Base-by-base conservation (phyloP, 106 monocot species). In the Acorus calamus region DNA sequence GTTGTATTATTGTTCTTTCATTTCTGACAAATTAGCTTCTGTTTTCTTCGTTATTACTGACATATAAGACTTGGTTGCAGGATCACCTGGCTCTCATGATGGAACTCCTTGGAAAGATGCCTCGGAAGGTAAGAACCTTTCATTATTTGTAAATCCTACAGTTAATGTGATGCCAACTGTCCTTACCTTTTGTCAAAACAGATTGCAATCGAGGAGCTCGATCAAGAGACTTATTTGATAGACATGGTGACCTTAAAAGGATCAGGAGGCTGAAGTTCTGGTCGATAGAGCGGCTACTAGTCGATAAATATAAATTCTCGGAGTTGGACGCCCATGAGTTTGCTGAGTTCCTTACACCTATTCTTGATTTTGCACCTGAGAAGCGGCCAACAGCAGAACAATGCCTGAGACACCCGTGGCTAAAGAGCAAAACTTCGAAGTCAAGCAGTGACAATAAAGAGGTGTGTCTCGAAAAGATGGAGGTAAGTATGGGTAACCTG, bases 61-160 rank as follows among this genome's bases (percentile, higher is more conserved):
- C 52, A 59, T 53, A 8, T 14, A 14, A 14, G 14, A 41, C 42
- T 55, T 14, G 44, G 10, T 83, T 79, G 62, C 81, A 94, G 94
- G 89, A 94, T 82, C 89, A 94, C 64, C 74, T 94, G 78, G 94
- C 89, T 75, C 57, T 80, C 59, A 94, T 89, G 86, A 94, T 89
- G 94, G 94, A 94, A 82, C 80, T 87, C 12, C 86, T 94, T 46
- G 89, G 94, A 59, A 94, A 90, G 71, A 86, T 94, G 69, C 86
- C 89, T 42, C 70, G 77, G 45, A 86, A 94, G 86, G 94, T 94
- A 44, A 74, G 49, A 14, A 41, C 11, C 42, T 44, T 55, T 14
- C 13, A 11, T 0, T 52, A 3, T 57, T 42, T 60, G 53, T 50
- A 8, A 49, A 4, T 13, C 74, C 11, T 28, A 60, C n/a, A 13